These are phyloP conservation scores for Microbotryomycetes sp. DNA, from an alignment of 1,284 basidiomycete species.

Conservation along the genomic window DNA sequence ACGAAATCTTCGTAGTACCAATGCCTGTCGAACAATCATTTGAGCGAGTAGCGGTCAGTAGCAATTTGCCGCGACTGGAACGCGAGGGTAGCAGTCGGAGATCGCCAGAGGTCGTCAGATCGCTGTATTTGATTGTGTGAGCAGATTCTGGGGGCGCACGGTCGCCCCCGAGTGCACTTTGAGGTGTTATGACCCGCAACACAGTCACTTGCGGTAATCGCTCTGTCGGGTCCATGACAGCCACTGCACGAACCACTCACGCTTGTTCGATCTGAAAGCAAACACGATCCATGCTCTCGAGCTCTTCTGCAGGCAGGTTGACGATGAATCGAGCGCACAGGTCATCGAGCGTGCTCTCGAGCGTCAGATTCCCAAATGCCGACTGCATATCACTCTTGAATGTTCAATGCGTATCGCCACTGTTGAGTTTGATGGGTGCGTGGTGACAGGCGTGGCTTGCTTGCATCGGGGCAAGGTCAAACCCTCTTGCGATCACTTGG, in stretches of 20 bases:
- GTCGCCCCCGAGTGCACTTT: no score
- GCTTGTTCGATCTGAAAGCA: slow-evolving; percentile 99
- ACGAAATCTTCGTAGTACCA: slow-evolving; percentile 99
- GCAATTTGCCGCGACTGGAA: no score
- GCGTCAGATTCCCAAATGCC: slow-evolving; percentile 19
- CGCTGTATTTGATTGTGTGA: no score
- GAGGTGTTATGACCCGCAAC: no score
- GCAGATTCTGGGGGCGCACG: no score
- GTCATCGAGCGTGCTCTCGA: slow-evolving; percentile 44
- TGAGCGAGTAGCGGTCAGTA: background rate
- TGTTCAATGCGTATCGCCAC: no score
- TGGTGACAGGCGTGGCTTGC: background rate
- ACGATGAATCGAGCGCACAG: slow-evolving; percentile 73
- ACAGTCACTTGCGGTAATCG: no score
- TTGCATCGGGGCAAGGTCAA: background rate
- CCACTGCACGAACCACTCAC: slow-evolving; percentile 56
- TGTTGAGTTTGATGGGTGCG: background rate
- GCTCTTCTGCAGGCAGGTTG: slow-evolving; percentile 90
- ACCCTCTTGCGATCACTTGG: no score
- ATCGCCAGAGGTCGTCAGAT: no score
- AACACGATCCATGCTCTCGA: slow-evolving; percentile 81
- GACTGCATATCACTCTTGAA: slow-evolving; percentile 10
- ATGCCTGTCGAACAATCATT: slow-evolving; percentile 56
- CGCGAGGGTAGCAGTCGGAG: no score
- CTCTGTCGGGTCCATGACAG: no score